Conservation (phyloP, 129 eudicot genomes). For the Heracleum sosnowskyi region DNA sequence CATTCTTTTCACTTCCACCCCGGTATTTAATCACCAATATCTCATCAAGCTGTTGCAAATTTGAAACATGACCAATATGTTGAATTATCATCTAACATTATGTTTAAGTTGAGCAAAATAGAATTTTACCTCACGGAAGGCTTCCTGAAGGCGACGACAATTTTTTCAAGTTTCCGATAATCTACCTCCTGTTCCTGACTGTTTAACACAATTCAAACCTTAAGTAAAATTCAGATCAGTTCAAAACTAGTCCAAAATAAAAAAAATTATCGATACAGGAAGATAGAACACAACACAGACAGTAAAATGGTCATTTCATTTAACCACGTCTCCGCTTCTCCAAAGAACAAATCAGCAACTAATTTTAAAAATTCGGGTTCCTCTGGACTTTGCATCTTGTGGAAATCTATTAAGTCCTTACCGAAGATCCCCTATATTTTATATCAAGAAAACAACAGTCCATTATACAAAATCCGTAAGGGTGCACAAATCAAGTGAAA, state of each 20-base stretch:
- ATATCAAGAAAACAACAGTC: not conserved
- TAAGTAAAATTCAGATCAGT: not conserved
- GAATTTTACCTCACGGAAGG: not conserved
- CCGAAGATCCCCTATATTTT: constrained; percentile 15
- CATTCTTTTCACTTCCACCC: not conserved
- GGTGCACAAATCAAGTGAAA: not conserved
- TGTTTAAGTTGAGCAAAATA: not conserved
- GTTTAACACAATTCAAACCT: not conserved
- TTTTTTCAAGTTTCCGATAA: not conserved
- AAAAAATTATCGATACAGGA: not conserved
- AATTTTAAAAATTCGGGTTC: constrained; percentile 13
- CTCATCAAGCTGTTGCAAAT: not conserved
- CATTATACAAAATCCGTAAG: not conserved
- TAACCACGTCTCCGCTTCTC: constrained; percentile 17
- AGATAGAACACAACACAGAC: constrained; percentile 4
- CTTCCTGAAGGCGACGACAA: constrained; percentile 16
- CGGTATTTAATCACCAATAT: not conserved
- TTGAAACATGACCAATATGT: not conserved
- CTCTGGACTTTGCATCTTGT: constrained; percentile 2
- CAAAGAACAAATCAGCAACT: constrained; percentile 14
- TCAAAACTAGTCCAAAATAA: not conserved
- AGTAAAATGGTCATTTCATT: not conserved
- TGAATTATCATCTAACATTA: not conserved
- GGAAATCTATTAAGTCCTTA: constrained; percentile 6
- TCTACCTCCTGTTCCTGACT: constrained; percentile 14